These are phyloP conservation scores for Phytophthora constricta DNA, from an alignment of 352 stramenopile genomes.

Conservation along the genomic window DNA sequence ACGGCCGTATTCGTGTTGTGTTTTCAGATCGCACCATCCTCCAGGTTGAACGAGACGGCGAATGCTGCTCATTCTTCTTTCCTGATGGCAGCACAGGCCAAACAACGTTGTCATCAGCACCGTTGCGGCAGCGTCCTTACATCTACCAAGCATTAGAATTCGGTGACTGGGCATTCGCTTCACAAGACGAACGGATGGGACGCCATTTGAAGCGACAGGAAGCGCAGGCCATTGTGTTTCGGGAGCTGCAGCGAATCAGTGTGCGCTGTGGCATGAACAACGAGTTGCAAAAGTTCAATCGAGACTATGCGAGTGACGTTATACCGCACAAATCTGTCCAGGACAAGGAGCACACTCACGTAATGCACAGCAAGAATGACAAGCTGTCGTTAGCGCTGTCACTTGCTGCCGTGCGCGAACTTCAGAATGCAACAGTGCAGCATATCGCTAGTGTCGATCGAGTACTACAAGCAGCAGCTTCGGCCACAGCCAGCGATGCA, in stretches of 20 bases:
- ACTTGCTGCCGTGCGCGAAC: conserved; percentile 39
- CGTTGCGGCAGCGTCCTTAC: conserved; percentile 51
- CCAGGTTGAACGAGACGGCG: conserved; percentile 43
- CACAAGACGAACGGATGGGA: conserved; percentile 56
- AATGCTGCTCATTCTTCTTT: conserved; percentile 62
- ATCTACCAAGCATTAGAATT: conserved; percentile 66
- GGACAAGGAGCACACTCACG: conserved; percentile 7
- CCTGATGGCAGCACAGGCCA: conserved; percentile 41
- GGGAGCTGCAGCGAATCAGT: conserved; percentile 54
- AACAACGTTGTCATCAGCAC: conserved; percentile 52
- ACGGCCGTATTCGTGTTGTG: conserved; percentile 65
- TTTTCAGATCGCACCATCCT: conserved; percentile 82
- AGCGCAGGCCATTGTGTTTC: conserved; percentile 33
- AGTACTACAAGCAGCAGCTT: conserved; percentile 32
- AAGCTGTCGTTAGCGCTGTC: conserved; percentile 29
- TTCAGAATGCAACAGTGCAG: conserved; percentile 56
- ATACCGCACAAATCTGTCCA: background rate
- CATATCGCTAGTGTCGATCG: conserved; percentile 60
- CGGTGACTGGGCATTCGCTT: conserved; percentile 67
- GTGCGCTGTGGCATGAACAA: conserved; percentile 51
- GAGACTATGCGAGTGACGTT: conserved; percentile 11
- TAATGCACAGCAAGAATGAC: conserved; percentile 5
- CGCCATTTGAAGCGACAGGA: conserved; percentile 43
- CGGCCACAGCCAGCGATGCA: conserved; percentile 16
- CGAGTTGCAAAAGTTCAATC: background rate